Percentiles rank a stretch among this genome's conserved stretches.
These are phyloP conservation scores for Elsinoe perseae DNA, from an alignment of 2,329 filamentous ascomycete genomes.

Conservation along the genomic window DNA sequence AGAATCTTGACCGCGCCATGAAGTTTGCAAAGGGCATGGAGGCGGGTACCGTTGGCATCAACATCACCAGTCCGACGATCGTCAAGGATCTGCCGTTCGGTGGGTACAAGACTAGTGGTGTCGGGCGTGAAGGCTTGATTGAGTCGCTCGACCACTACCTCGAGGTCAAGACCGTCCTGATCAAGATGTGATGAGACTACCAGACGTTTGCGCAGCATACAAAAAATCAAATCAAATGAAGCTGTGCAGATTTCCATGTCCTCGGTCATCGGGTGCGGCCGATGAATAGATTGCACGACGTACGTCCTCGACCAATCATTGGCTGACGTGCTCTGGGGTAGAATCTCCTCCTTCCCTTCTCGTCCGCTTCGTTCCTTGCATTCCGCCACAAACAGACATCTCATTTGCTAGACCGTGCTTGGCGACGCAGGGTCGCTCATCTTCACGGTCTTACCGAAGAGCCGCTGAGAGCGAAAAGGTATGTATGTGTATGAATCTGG, in stretches of 20 bases:
- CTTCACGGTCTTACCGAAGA: constrained; percentile 13
- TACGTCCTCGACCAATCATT: not conserved
- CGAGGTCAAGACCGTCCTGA: constrained; percentile 17
- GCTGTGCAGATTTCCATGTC: not conserved
- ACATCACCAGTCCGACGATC: constrained; percentile 33
- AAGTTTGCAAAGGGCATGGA: constrained; percentile 36
- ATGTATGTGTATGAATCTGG: not conserved
- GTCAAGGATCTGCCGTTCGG: constrained; percentile 35
- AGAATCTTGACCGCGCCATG: constrained; percentile 32
- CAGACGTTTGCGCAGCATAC: not conserved
- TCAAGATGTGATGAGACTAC: constrained; percentile 2
- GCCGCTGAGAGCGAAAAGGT: constrained; percentile 6
- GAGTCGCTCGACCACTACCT: constrained; percentile 13
- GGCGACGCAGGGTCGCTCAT: constrained; percentile 9
- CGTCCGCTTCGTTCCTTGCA: not conserved
- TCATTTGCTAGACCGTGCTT: constrained; percentile 12
- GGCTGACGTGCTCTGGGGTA: not conserved
- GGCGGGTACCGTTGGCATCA: constrained; percentile 35
- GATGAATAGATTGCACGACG: constrained; percentile 13
- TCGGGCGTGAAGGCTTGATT: constrained; percentile 11
- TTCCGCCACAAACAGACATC: constrained; percentile 2
- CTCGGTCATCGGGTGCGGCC: constrained; percentile 7
- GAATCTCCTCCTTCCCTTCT: constrained; percentile 14
- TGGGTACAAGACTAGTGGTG: constrained; percentile 30
- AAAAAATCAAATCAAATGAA: not conserved